Evolutionary conservation across 805 yeast genomes (phyloP).

Genomic region (Barnettozyma vustinii): DNA sequence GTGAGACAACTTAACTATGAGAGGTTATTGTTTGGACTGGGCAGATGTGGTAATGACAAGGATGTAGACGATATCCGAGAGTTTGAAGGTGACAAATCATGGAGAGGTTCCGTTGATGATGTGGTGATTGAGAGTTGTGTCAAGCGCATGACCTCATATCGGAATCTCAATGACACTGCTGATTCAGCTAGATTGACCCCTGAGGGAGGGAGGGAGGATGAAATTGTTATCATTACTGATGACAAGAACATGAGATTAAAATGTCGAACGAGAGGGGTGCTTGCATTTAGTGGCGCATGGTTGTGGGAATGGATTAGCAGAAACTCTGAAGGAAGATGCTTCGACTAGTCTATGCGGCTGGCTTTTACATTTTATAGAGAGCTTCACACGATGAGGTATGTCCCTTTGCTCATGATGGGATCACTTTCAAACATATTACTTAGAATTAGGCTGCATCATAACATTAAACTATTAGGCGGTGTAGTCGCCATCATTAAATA

Average conservation of each 20-base stretch:
- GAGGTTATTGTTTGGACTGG: slow-evolving; percentile 32
- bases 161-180: slow-evolving; percentile 3
- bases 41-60: slow-evolving; percentile 55
- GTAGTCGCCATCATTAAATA: neutral
- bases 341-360: slow-evolving; percentile 32
- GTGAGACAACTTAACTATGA: slow-evolving; percentile 60
- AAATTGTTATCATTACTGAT: slow-evolving; percentile 59
- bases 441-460: neutral
- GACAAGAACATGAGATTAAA: slow-evolving; percentile 68
- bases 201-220: neutral
- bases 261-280: slow-evolving; percentile 51
- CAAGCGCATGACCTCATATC: slow-evolving; percentile 13
- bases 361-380: neutral
- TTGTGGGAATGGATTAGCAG: slow-evolving; percentile 46
- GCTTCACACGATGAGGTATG: neutral
- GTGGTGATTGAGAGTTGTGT: slow-evolving; percentile 44
- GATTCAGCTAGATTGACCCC: neutral
- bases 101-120: slow-evolving; percentile 72
- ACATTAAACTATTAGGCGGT: neutral
- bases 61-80: slow-evolving; percentile 69
- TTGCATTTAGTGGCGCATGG: slow-evolving; percentile 57
- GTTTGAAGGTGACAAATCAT: slow-evolving; percentile 64
- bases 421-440: neutral
- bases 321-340: slow-evolving; percentile 42
- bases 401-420: neutral